Evolutionary conservation across 768 basidiomycete species (phyloP), one percentile per base, ranked within the genome.

Genomic region (Serpula lacrymans): DNA sequence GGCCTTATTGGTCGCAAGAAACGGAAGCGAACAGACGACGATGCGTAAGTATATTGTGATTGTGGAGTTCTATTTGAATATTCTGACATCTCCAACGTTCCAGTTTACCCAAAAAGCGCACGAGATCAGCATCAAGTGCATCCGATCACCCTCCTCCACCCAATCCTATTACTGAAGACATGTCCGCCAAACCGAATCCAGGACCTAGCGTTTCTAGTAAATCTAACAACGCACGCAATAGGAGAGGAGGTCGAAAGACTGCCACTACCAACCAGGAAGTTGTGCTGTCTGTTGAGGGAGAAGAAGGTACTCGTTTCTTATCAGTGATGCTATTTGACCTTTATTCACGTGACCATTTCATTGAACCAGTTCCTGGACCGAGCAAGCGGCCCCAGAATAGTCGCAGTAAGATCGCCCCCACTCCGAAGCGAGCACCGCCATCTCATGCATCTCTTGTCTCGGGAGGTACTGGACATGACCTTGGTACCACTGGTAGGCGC

Each of bases 1-100:
- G 54, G 46, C 14, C 42, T 57, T 0, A 61, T 52, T 32, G 69
- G 59, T 42, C 75, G 74, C 45, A 80, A 80, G 52, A 90, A 89
- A 63, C 75, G 88, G 57, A 90, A 89, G 60, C 76, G 88, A 36
- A 67, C 64, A 21, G 86, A 85, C 18, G 85, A 87, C 37, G 87
- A 88, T 50, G 57, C 58, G 87, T 88, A 48, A 62, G 82, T 71
- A 27, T 34, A 32, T 25, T 29, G 6, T 18, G 8, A 32, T 32
- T 14, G 18, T 33, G 20, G 5, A 20, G 29, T 32, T 22, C 6
- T 31, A 31, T 45, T 14, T 20, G 41, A 17, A 33, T 34, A 29
- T 20, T 23, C 51, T 52, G 35, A 58, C 38, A 13, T 43, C 24
- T 46, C 32, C n/a, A n/a, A 12, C 14, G 24, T 27, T 50, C 11